Conservation (phyloP, 768 basidiomycete species). For the Tulasnella sp. region DNA sequence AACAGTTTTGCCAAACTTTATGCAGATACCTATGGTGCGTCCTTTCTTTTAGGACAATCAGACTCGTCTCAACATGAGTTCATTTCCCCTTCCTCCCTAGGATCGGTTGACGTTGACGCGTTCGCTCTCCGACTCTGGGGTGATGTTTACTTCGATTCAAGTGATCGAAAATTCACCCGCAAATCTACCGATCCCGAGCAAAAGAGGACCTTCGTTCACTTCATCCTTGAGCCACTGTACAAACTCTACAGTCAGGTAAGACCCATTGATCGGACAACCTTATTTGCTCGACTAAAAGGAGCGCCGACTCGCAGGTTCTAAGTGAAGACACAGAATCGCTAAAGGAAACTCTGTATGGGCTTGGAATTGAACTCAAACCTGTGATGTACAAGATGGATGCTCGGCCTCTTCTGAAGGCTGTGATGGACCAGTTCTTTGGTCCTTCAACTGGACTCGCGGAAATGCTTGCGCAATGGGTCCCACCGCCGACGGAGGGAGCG, state of each 20-base stretch:
- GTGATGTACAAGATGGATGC: slow-evolving; percentile 99
- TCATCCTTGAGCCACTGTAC: slow-evolving; percentile 92
- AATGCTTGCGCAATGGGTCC: slow-evolving; percentile 83
- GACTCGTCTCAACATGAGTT: not conserved
- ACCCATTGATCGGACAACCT: not conserved
- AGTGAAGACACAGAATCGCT: slow-evolving; percentile 90
- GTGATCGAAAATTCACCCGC: slow-evolving; percentile 81
- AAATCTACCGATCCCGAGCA: slow-evolving; percentile 74
- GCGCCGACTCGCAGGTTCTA: slow-evolving; percentile 52
- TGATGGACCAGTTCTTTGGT: slow-evolving; percentile 94
- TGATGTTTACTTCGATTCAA: slow-evolving; percentile 86
- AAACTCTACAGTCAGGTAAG: slow-evolving; percentile 75
- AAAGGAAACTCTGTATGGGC: slow-evolving; percentile 61
- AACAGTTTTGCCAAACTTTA: slow-evolving; percentile 95
- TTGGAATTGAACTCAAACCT: slow-evolving; percentile 83
- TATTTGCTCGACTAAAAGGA: not conserved
- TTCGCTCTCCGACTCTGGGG: slow-evolving; percentile 96
- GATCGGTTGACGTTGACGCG: slow-evolving; percentile 68
- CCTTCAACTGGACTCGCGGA: slow-evolving; percentile 83
- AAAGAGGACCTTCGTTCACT: slow-evolving; percentile 84
- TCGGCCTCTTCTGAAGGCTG: slow-evolving; percentile 83
- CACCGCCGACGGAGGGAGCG: slow-evolving; percentile 44
- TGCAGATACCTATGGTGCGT: slow-evolving; percentile 76
- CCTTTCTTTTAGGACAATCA: not conserved
- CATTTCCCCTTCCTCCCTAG: slow-evolving; percentile 32